Evolutionary conservation across 1,284 basidiomycete species (phyloP), one percentile per base, ranked within the genome.

Genomic region (Ceratobasidium sp.): DNA sequence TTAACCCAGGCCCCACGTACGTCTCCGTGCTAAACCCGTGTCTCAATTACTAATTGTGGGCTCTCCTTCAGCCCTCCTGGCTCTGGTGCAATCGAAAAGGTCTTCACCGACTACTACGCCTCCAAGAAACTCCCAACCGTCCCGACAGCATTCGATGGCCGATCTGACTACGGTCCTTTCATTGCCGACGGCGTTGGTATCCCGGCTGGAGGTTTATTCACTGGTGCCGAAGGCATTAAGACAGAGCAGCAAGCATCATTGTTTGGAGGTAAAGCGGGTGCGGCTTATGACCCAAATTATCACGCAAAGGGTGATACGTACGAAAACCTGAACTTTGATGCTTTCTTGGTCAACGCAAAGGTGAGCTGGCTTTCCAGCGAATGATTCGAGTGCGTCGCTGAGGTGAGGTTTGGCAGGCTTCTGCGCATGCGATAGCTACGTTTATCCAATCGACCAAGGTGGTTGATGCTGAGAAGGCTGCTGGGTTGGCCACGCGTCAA

Each of bases 291-390:
- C 39, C 37, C 46, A 11, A 74, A 74, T 29, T 74, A 74, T 48
- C 72, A 74, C n/a, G 49, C 34, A 31, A 74, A 74, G 61, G 72
- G 72, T 53, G 72, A 74, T 37, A 74, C 72, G 14, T 63, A 63
- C 34, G 43, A 43, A 48, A 74, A 74, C 48, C 29, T 74, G 43
- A 65, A 74, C 49, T 74, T 63, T 34, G 22, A 19, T 5, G 72
- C 72, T 16, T 74, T 63, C 46, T 41, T 53, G 39, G 51, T 63
- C 27, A 74, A 74, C 29, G 72, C 72, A 13, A 74, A 74, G 43
- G 68, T 71, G 43, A 22, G 61, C 3, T 19, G 39, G 46, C 46
- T 31, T 48, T 71, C 39, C 27, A 22, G n/a, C 9, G 43, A 48
- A 19, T 29, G 0, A 22, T 1, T 24, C 51, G 34, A 14, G 5